Evolutionary conservation across 176 grass and related monocot genomes (phyloP).

Genomic region (Bonia amplexicaulis): DNA sequence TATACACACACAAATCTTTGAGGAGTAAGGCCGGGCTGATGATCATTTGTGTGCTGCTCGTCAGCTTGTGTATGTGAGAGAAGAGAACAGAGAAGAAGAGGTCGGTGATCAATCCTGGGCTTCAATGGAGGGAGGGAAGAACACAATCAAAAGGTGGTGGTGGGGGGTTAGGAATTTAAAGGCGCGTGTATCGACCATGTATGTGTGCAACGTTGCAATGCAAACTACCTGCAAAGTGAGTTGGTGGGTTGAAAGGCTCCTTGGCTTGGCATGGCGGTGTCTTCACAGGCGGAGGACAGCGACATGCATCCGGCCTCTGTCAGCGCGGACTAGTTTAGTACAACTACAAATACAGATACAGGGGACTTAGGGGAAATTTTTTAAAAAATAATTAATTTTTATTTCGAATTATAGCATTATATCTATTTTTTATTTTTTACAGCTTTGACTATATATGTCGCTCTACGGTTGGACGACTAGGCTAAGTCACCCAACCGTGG

Average conservation of each 20-base stretch:
- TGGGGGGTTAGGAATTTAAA: not conserved
- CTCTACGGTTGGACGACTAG: too few relatives aligned
- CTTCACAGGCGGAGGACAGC: conserved; percentile 29
- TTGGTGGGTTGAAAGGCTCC: conserved; percentile 25
- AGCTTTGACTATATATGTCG: too few relatives aligned
- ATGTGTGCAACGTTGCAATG: not conserved
- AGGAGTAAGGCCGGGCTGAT: not conserved
- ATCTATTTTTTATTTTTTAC: too few relatives aligned
- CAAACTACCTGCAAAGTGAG: not conserved
- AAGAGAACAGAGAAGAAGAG: not conserved
- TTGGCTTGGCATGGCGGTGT: conserved; percentile 36
- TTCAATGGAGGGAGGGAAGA: not conserved
- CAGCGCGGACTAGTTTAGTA: not conserved
- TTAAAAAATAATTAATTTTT: too few relatives aligned
- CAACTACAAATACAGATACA: not conserved
- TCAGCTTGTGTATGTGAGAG: too few relatives aligned
- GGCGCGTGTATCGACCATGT: not conserved
- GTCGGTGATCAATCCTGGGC: not conserved
- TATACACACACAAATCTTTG: not conserved
- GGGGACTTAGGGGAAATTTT: too few relatives aligned
- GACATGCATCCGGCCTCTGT: not conserved
- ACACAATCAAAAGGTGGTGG: not conserved
- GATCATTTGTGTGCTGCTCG: not conserved
- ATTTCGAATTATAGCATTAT: too few relatives aligned
- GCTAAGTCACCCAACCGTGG: too few relatives aligned